A percentile compares a stretch with the other conserved stretches of the same genome.
phyloP scores from a whole-genome alignment of 2,329 filamentous ascomycete genomes.

The Boeremia lycopersici region DNA sequence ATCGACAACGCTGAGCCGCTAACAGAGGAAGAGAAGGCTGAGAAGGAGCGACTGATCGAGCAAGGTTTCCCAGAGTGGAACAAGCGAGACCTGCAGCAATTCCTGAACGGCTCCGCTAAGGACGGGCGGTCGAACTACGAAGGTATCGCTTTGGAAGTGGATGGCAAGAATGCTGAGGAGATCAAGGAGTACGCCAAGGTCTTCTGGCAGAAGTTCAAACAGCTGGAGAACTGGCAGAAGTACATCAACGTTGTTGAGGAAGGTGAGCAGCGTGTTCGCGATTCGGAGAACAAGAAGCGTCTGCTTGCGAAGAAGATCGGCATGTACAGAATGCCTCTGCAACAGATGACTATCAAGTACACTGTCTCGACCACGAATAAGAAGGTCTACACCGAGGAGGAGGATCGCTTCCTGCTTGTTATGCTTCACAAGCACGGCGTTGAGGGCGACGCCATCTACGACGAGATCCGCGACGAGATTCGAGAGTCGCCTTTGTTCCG shows the following conservation, averaged over 20 bases:
- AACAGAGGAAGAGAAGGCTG: conserved; percentile 85
- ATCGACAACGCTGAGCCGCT: conserved; percentile 90
- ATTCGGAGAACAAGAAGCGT: conserved; percentile 90
- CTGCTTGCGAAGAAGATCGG: conserved; percentile 94
- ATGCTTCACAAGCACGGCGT: conserved; percentile 91
- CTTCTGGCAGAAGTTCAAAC: conserved; percentile 94
- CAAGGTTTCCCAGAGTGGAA: conserved; percentile 96
- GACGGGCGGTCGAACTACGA: conserved; percentile 87
- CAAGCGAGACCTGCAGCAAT: conserved; percentile 96
- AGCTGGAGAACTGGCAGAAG: conserved; percentile 88
- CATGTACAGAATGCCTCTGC: conserved; percentile 94
- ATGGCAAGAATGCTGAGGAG: conserved; percentile 84
- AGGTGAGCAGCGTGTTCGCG: conserved; percentile 86
- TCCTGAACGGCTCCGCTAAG: conserved; percentile 92
- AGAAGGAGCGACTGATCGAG: conserved; percentile 80
- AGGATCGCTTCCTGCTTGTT: conserved; percentile 93
- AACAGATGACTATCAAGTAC: conserved; percentile 98
- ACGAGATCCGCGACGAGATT: conserved; percentile 96
- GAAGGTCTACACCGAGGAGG: conserved; percentile 98
- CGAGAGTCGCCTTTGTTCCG: conserved; percentile 92
- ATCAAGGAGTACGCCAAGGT: conserved; percentile 91
- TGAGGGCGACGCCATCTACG: conserved; percentile 87
- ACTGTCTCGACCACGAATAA: conserved; percentile 99
- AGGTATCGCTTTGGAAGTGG: conserved; percentile 84
- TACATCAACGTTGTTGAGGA: conserved; percentile 88